Percentiles rank a stretch among this genome's conserved stretches.
These are phyloP conservation scores for Hansenula sp. DNA, from an alignment of 1,139 yeast genomes.

Conservation along the genomic window DNA sequence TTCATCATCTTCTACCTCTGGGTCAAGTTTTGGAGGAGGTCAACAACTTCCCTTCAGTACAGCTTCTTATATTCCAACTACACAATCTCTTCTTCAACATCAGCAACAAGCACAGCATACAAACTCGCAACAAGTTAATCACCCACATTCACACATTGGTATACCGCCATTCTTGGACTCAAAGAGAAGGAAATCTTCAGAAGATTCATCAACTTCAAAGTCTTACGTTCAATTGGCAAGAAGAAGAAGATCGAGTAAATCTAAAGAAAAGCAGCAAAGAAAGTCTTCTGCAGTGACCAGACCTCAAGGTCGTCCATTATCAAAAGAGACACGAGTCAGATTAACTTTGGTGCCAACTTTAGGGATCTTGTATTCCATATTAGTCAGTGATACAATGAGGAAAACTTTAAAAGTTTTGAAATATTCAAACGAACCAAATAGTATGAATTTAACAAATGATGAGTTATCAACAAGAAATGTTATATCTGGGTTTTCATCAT, in stretches of 20 bases:
- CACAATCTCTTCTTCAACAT: background rate
- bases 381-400: constrained; percentile 36
- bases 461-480: constrained; percentile 19
- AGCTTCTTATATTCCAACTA: background rate
- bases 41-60: too few species aligned
- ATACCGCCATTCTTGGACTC: background rate
- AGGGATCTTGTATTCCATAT: constrained; percentile 38
- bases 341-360: constrained; percentile 43
- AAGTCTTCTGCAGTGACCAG: constrained; percentile 22
- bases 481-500: constrained; percentile 18
- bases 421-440: constrained; percentile 10
- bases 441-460: constrained; percentile 14
- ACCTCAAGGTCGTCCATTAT: constrained; percentile 48
- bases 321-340: constrained; percentile 48
- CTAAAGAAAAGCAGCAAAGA: constrained; percentile 13
- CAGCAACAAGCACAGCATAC: background rate
- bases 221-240: constrained; percentile 19
- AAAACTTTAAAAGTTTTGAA: constrained; percentile 23
- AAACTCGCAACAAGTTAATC: background rate
- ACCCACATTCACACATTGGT: background rate
- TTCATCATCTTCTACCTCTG: background rate
- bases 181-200: background rate
- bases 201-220: background rate
- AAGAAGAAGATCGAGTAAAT: constrained; percentile 14
- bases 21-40: background rate